Base-by-base conservation (phyloP, 257 asterid species). In the Nicotiana attenuata region DNA sequence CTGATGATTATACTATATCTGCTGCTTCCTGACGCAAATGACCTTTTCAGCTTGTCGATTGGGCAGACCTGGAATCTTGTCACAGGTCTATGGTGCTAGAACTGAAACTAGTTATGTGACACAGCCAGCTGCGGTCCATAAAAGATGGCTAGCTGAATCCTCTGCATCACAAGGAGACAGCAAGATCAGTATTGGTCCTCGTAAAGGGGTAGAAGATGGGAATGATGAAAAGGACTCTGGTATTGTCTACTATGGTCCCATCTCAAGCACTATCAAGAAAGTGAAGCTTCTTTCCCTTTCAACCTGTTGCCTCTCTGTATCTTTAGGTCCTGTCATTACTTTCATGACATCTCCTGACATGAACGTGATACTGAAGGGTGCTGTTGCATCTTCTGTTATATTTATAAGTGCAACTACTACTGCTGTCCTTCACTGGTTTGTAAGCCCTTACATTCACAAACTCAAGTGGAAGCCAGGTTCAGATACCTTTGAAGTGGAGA, bases 401-500 rank as follows among this genome's bases (percentile, higher is more conserved):
- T 91, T 95, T 88, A 33, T 93, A 2, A 92, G 98, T 80, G 99
- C 98, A 82, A 85, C 97, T 3, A 92, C 99, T 1, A 95, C 98
- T 31, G 94, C 86, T 0, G 98, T 87, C 65, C 97, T 95, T 79
- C 97, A 95, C 88, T 95, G 99, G 99, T 95, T 93, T 22, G 96
- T 92, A 83, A 92, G 94, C 91, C 99, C 99, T 55, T 95, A 93
- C n/a, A 84, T 93, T 52, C 99, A 95, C 90, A 92, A 87, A 47
- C 92, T 95, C 57, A 92, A 90, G 60, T 95, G 99, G 99, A 92
- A 89, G 86, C 99, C 98, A 5, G 99, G 99, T 61, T 92, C 99
- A 0, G 97, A 93, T 82, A 87, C 88, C 88, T 95, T 95, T n/a
- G 97, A 95, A 89, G 99, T 93, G 29, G 96, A 95, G 76, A 93